Evolutionary conservation across 78 protist genomes (phyloP).

Genomic region (Planoprotostelium fungivorum): DNA sequence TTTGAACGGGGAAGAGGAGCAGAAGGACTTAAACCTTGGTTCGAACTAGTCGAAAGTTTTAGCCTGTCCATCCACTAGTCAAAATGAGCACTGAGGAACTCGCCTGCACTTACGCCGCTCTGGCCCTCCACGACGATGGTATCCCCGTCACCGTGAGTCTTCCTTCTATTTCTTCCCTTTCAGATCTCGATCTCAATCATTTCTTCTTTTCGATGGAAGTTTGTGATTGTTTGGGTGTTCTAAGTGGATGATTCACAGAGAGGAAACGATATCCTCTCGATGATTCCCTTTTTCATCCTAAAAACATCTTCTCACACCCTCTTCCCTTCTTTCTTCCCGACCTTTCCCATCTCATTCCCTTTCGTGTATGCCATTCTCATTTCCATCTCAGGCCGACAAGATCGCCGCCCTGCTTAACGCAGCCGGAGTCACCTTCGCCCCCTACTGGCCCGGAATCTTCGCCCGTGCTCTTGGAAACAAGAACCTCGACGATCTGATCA

Average conservation of each 20-base stretch:
- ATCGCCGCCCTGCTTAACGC: slow-evolving; percentile 67
- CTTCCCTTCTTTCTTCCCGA: too few species aligned
- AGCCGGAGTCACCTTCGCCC: slow-evolving; percentile 38
- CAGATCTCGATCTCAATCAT: background rate
- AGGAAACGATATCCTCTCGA: too few species aligned
- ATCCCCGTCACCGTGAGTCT: slow-evolving; percentile 46
- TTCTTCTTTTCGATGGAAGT: too few species aligned
- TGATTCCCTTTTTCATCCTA: too few species aligned
- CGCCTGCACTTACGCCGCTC: slow-evolving; percentile 79
- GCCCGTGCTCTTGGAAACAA: slow-evolving; percentile 49
- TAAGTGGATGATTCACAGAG: too few species aligned
- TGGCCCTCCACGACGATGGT: slow-evolving; percentile 76
- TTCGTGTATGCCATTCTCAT: too few species aligned
- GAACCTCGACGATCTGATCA: slow-evolving; percentile 52
- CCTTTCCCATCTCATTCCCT: too few species aligned
- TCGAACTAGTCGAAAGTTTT: background rate
- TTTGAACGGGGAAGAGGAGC: background rate
- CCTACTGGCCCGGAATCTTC: slow-evolving; percentile 74
- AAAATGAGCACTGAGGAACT: slow-evolving; percentile 29
- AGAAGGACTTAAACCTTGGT: background rate
- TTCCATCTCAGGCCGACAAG: slow-evolving; percentile 42
- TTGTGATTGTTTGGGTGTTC: too few species aligned
- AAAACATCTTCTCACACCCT: too few species aligned
- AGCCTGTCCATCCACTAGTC: background rate
- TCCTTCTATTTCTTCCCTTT: background rate